Percentiles rank a stretch among this genome's conserved stretches.
These are phyloP conservation scores for Sarocladium strictum DNA, from an alignment of 2,329 filamentous ascomycete species.

Conservation along the genomic window DNA sequence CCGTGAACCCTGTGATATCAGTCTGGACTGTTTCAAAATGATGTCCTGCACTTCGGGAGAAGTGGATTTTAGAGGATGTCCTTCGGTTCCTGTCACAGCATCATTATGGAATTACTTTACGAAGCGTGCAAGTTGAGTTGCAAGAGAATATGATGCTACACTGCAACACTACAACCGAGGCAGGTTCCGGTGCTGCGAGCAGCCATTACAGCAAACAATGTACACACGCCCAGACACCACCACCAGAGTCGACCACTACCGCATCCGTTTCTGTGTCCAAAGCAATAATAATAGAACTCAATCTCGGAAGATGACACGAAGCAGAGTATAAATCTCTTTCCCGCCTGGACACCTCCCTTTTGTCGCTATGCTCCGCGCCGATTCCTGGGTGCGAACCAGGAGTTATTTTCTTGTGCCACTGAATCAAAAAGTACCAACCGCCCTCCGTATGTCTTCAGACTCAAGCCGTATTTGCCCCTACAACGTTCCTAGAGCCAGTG, in stretches of 20 bases:
- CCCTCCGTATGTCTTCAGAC: conserved; percentile 5
- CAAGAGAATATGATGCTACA: not conserved
- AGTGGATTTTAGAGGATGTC: not conserved
- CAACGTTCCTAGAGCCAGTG: not conserved
- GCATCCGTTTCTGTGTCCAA: not conserved
- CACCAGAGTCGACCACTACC: not conserved
- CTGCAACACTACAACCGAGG: not conserved
- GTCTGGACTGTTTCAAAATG: too few species aligned
- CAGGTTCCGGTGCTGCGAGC: not conserved
- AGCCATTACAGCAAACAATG: not conserved
- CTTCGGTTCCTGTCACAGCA: not conserved
- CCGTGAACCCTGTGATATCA: too few species aligned
- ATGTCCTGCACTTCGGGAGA: not conserved
- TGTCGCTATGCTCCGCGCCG: conserved; percentile 37
- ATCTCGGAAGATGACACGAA: not conserved
- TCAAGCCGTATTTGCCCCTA: not conserved
- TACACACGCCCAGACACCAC: not conserved
- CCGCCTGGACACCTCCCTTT: conserved; percentile 23
- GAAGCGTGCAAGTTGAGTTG: not conserved
- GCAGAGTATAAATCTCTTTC: conserved; percentile 1
- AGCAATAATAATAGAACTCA: conserved; percentile 1
- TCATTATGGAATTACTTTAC: not conserved
- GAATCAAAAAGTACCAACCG: conserved; percentile 24
- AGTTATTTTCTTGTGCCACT: conserved; percentile 17
- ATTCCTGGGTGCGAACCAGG: conserved; percentile 18